A percentile compares a stretch with the other conserved stretches of the same genome.
phyloP scores from a whole-genome alignment of 768 basidiomycete genomes.

The Rhizopogon vesiculosus region DNA sequence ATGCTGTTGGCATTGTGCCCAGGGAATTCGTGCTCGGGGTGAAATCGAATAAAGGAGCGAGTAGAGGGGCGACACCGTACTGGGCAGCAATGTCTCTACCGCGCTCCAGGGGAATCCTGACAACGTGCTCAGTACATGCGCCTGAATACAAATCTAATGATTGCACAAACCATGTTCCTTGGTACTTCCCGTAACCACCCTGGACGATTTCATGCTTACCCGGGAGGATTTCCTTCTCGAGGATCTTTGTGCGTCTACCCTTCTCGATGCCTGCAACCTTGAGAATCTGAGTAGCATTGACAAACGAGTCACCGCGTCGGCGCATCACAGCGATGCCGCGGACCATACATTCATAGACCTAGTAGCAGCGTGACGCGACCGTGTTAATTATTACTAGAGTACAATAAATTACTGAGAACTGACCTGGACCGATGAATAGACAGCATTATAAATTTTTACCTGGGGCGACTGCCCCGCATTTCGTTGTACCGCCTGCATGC shows the following conservation, averaged over 20 bases:
- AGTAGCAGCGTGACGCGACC: slow-evolving; percentile 13
- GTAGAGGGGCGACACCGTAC: slow-evolving; percentile 85
- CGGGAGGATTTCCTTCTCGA: slow-evolving; percentile 94
- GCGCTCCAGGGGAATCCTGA: slow-evolving; percentile 93
- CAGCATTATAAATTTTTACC: slow-evolving; percentile 90
- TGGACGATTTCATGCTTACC: slow-evolving; percentile 98
- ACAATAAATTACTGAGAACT: background rate
- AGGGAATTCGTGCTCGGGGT: slow-evolving; percentile 72
- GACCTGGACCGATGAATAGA: slow-evolving; percentile 88
- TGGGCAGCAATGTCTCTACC: slow-evolving; percentile 90
- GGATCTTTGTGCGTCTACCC: slow-evolving; percentile 91
- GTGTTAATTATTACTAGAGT: slow-evolving; percentile 3
- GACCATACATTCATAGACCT: slow-evolving; percentile 99
- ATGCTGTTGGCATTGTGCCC: slow-evolving; percentile 38
- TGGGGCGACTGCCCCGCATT: slow-evolving; percentile 38
- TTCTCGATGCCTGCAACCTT: slow-evolving; percentile 99
- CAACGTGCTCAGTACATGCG: slow-evolving; percentile 6
- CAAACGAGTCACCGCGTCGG: slow-evolving; percentile 87
- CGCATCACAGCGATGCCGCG: slow-evolving; percentile 99
- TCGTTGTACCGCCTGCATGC: slow-evolving; percentile 24
- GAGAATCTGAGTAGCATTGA: slow-evolving; percentile 98
- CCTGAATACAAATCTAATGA: slow-evolving; percentile 2
- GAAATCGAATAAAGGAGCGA: slow-evolving; percentile 92
- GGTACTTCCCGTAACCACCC: slow-evolving; percentile 98
- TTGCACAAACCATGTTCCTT: slow-evolving; percentile 86